Percentiles rank a stretch among this genome's conserved stretches.
These are phyloP conservation scores for Claviceps lovelessii DNA, from an alignment of 2,329 filamentous ascomycete species.

Conservation along the genomic window DNA sequence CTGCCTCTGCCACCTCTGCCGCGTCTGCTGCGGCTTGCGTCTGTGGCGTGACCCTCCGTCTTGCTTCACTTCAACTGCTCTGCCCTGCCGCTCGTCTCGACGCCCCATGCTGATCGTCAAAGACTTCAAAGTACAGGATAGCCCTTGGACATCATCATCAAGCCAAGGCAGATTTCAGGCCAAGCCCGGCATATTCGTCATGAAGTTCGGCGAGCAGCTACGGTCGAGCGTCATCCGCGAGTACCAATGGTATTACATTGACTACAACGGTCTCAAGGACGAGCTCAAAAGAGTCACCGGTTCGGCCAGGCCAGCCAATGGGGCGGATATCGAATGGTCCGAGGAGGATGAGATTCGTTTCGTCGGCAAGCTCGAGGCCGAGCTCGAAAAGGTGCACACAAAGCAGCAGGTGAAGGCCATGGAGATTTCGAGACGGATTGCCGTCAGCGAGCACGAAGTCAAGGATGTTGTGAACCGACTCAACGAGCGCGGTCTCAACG, in stretches of 20 bases:
- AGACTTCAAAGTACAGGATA: constrained; percentile 31
- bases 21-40: neutral
- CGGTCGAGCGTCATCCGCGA: constrained; percentile 91
- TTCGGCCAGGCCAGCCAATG: constrained; percentile 24
- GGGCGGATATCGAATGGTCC: constrained; percentile 54
- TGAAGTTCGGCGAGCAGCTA: constrained; percentile 92
- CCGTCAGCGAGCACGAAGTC: constrained; percentile 77
- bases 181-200: constrained; percentile 41
- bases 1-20: neutral
- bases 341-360: constrained; percentile 87
- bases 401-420: constrained; percentile 96
- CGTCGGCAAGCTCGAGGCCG: constrained; percentile 70
- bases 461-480: constrained; percentile 69
- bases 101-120: constrained; percentile 37
- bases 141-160: constrained; percentile 26
- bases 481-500: constrained; percentile 43
- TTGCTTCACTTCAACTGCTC: neutral
- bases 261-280: constrained; percentile 85
- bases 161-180: constrained; percentile 21
- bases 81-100: constrained; percentile 4
- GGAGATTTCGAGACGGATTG: constrained; percentile 85
- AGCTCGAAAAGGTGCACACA: constrained; percentile 93
- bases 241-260: constrained; percentile 97
- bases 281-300: constrained; percentile 65
- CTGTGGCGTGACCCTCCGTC: neutral